phyloP scores from a whole-genome alignment of 345 rosid species.

The Eucalyptus cloeziana region DNA sequence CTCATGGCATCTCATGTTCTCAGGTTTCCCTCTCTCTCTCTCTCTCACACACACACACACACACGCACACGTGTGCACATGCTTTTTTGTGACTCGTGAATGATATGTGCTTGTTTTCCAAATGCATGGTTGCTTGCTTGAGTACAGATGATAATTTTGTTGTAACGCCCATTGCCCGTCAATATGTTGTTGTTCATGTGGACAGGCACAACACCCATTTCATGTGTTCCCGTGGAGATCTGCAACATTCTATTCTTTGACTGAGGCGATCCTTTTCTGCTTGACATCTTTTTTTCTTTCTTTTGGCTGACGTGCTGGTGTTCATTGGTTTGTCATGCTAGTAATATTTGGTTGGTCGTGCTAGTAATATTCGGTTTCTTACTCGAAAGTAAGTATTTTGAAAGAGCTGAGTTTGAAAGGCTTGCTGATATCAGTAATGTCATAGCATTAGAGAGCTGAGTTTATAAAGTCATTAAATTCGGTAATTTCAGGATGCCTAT shows the following conservation, averaged over 20 bases:
- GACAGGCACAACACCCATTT: background rate
- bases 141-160: background rate
- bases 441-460: background rate
- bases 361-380: background rate
- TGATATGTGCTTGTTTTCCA: background rate
- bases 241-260: background rate
- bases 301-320: background rate
- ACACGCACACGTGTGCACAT: background rate
- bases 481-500: slow-evolving; percentile 73
- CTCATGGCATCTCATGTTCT: slow-evolving; percentile 97
- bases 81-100: background rate
- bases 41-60: background rate
- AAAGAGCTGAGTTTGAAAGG: background rate
- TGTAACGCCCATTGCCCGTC: background rate
- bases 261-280: background rate
- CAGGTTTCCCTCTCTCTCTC: slow-evolving; percentile 20
- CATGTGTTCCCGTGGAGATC: background rate
- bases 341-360: background rate
- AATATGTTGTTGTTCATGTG: background rate
- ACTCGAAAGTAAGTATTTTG: background rate
- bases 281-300: background rate
- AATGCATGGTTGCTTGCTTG: background rate
- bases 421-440: background rate
- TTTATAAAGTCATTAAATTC: background rate
- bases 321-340: background rate